Base-by-base conservation (phyloP, 805 yeast genomes). In the Myxozyma nipponensis region DNA sequence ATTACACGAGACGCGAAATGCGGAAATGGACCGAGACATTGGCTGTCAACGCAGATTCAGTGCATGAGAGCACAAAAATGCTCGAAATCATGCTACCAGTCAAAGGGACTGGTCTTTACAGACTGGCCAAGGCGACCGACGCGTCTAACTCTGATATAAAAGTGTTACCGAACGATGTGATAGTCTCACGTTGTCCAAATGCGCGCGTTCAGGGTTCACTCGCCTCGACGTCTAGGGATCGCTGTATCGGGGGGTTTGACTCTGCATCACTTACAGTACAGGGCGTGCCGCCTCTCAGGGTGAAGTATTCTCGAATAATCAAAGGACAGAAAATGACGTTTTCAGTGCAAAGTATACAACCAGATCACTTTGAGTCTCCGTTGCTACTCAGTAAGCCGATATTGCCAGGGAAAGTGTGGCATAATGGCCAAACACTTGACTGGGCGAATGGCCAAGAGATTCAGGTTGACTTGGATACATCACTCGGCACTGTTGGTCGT, bases 221-320 rank as follows among this genome's bases (percentile, higher is more conserved):
- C 7, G 15, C 39, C n/a, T 4, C 47, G 19, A n/a, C 26, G 17
- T 17, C 13, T 23, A 72, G 76, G 0, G 79, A 82, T 59, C 74
- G 77, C 56, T 93, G 98, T 70, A 69, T 81, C 32, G 86, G 83
- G 28, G 79, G 75, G 17, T 44, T 65, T 2, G 86, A 81, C 57
- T 68, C 75, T 21, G 67, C 82, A 1, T 67, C 68, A 13, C 73
- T 91, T 28, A 71, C 75, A 1, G 77, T 83, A 1, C 67, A 72
- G 18, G 97, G 98, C 46, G 85, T 88, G 1, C 83, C 91, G 0
- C 98, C 98, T 0, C 66, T 85, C 50, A 77, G 76, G 21, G 68
- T 85, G 32, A 70, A 72, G 38, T 83, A 83, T 62, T 69, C 69
- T 34, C 56, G 63, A 7, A 48, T 63, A 9, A 54, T 64, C 30